Evolutionary conservation across 768 basidiomycete species (phyloP).

Genomic region (Tylopilus vinaceipallidus): DNA sequence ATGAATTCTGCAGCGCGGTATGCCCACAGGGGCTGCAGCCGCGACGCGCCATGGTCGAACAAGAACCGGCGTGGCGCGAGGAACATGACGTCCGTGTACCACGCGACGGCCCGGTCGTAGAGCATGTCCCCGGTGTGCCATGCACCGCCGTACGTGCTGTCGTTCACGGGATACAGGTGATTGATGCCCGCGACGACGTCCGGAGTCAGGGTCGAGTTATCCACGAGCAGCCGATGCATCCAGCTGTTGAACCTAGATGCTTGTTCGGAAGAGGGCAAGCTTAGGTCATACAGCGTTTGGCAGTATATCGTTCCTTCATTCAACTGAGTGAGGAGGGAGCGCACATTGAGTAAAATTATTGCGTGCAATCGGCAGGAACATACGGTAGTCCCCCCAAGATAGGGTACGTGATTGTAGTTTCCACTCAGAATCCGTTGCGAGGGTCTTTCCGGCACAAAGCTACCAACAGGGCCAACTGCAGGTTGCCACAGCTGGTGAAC

Average conservation of each 20-base stretch:
- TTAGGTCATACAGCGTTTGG: conserved; percentile 34
- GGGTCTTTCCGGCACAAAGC: conserved; percentile 46
- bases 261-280: conserved; percentile 40
- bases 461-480: conserved; percentile 48
- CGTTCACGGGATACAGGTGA: conserved; percentile 46
- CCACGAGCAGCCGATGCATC: conserved; percentile 47
- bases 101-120: conserved; percentile 54
- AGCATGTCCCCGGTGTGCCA: conserved; percentile 61
- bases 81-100: conserved; percentile 61
- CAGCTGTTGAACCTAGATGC: conserved; percentile 45
- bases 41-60: conserved; percentile 45
- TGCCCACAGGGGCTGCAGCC: conserved; percentile 48
- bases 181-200: conserved; percentile 40
- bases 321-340: conserved; percentile 2
- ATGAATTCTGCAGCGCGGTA: conserved; percentile 59
- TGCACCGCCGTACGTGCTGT: conserved; percentile 44
- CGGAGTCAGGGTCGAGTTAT: conserved; percentile 35
- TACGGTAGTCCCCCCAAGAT: conserved; percentile 57
- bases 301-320: conserved; percentile 15
- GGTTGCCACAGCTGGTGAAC: conserved; percentile 60
- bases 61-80: conserved; percentile 49
- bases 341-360: neutral
- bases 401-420: conserved; percentile 52
- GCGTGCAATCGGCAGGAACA: neutral
- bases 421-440: conserved; percentile 45